Percentiles rank a stretch among this genome's conserved stretches.
Evolutionary conservation across 75 land plant genomes (phyloP).

Genomic region (Gnetum montanum): DNA sequence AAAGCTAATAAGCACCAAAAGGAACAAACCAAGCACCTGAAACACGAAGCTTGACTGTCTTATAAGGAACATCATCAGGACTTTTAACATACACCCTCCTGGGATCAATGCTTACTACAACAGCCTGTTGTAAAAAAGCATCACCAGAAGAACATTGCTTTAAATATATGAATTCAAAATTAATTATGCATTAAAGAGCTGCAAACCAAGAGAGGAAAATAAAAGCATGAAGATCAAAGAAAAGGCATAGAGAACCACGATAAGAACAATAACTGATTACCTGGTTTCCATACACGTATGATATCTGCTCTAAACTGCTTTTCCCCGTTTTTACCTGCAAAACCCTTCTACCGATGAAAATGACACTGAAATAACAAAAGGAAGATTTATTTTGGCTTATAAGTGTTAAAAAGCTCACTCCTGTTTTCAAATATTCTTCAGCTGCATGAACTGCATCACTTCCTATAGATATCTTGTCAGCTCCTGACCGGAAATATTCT

Average conservation of each 20-base stretch:
- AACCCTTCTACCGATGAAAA: no score
- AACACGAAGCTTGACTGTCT: slow-evolving; percentile 39
- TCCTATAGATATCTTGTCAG: slow-evolving; percentile 97
- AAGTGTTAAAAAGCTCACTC: slow-evolving; percentile 31
- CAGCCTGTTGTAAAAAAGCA: slow-evolving; percentile 78
- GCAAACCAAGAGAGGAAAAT: no score
- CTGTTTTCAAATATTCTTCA: slow-evolving; percentile 69
- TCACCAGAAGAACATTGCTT: background rate
- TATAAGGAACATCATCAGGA: slow-evolving; percentile 69
- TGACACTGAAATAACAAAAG: slow-evolving; percentile 2
- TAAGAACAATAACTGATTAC: slow-evolving; percentile 18
- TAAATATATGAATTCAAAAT: background rate
- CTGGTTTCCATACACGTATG: slow-evolving; percentile 95
- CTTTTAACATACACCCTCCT: slow-evolving; percentile 66
- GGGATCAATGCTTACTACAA: slow-evolving; percentile 99
- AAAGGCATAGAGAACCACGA: background rate
- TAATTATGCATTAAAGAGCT: background rate
- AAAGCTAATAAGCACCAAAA: background rate
- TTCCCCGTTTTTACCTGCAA: slow-evolving; percentile 84
- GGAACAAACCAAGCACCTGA: slow-evolving; percentile 41
- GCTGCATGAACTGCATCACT: slow-evolving; percentile 99
- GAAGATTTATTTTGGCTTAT: no score
- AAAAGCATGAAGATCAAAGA: no score
- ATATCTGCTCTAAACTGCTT: slow-evolving; percentile 93
- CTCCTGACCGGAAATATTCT: slow-evolving; percentile 98